phyloP scores from a whole-genome alignment of 257 asterid genomes.

The Anisodus acutangulus region DNA sequence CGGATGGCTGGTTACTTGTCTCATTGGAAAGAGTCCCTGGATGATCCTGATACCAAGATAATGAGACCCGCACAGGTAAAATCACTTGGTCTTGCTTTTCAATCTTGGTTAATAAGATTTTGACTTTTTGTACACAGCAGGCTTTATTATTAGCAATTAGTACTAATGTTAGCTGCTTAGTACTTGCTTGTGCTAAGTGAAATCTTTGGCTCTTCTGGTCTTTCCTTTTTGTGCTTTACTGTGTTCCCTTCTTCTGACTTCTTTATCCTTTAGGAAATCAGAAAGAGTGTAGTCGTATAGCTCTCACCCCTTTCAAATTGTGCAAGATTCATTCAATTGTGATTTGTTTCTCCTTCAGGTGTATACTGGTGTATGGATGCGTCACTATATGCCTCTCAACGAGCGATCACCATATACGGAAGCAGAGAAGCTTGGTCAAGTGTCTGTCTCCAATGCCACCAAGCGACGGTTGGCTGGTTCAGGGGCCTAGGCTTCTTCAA shows the following conservation, averaged over 20 bases:
- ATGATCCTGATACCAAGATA: constrained; percentile 94
- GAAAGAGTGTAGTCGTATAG: background rate
- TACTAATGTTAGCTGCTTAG: background rate
- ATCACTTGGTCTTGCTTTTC: background rate
- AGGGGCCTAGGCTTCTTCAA: constrained; percentile 51
- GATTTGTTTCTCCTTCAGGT: constrained; percentile 55
- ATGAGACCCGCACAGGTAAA: constrained; percentile 97
- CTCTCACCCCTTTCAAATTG: background rate
- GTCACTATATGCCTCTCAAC: constrained; percentile 70
- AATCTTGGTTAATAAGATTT: background rate
- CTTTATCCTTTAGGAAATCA: too few species aligned
- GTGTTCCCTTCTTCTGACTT: background rate
- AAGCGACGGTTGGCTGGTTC: constrained; percentile 91
- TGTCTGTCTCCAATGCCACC: constrained; percentile 85
- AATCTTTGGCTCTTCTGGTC: background rate
- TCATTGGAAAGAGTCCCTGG: constrained; percentile 97
- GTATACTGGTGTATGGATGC: constrained; percentile 90
- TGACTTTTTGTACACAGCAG: too few species aligned
- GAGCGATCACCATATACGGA: constrained; percentile 58
- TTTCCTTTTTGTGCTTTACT: background rate
- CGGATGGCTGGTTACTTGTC: constrained; percentile 99
- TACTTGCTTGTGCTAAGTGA: background rate
- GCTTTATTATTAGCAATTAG: background rate
- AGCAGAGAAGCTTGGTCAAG: constrained; percentile 78
- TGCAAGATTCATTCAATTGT: background rate